Conservation (phyloP, 176 grass and related monocot genomes). For the Puya raimondii region DNA sequence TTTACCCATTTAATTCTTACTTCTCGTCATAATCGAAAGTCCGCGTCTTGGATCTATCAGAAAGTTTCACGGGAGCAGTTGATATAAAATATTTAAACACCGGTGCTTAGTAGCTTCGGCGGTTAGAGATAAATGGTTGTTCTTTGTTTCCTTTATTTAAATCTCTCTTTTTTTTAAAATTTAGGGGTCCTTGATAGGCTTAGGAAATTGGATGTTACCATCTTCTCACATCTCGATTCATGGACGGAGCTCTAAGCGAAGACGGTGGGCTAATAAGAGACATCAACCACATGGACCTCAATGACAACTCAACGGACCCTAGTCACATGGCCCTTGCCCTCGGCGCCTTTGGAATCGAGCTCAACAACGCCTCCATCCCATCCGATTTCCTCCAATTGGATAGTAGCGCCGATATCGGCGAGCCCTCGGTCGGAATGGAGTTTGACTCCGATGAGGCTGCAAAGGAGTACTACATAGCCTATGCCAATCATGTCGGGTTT, state of each 20-base stretch:
- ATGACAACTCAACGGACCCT: constrained; percentile 11
- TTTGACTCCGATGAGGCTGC: constrained; percentile 42
- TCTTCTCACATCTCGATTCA: not conserved
- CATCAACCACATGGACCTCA: constrained; percentile 22
- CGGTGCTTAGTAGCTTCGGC: too few species aligned
- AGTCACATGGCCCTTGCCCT: not conserved
- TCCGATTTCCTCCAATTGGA: not conserved
- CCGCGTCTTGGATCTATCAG: too few species aligned
- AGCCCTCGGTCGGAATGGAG: constrained; percentile 43
- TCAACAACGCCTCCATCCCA: not conserved
- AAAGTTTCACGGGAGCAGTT: too few species aligned
- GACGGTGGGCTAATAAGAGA: constrained; percentile 19
- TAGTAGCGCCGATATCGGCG: not conserved
- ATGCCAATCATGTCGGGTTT: constrained; percentile 34
- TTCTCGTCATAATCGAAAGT: too few species aligned
- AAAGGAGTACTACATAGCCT: constrained; percentile 50
- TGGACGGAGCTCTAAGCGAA: constrained; percentile 27
- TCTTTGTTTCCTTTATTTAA: too few species aligned
- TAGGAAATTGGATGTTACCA: too few species aligned
- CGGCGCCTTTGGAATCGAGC: not conserved
- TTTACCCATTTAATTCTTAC: too few species aligned
- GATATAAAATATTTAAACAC: too few species aligned
- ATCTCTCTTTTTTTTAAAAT: too few species aligned
- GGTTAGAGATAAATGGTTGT: too few species aligned
- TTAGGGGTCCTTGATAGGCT: too few species aligned